Percentiles rank a stretch among this genome's conserved stretches.
phyloP scores from a whole-genome alignment of 164 flowering plant species.

The Tetracentron sinense region DNA sequence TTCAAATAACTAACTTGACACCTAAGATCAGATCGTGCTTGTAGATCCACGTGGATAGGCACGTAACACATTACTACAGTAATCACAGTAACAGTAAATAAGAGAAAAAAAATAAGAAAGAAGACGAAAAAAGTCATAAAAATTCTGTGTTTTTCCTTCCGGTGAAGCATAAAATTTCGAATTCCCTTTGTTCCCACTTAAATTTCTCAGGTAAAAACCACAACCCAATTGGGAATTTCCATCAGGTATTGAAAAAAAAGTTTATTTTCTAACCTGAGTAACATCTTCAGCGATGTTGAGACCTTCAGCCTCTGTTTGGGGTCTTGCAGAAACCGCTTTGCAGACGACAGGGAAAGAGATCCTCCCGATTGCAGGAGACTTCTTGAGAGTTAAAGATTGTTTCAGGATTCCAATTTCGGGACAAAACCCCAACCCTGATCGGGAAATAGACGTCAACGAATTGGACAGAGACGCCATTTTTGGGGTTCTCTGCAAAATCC shows the following conservation, averaged over 20 bases:
- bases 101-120: neutral
- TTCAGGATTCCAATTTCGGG: neutral
- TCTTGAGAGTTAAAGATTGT: neutral
- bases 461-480: conserved; percentile 25
- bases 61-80: no score
- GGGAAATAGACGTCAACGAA: conserved; percentile 14
- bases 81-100: no score
- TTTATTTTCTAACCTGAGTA: conserved; percentile 35
- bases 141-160: no score
- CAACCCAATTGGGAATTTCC: conserved; percentile 5
- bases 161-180: neutral
- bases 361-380: neutral
- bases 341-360: conserved; percentile 23
- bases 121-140: no score
- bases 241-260: neutral
- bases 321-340: conserved; percentile 43
- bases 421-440: conserved; percentile 8
- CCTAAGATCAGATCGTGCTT: no score
- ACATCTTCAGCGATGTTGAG: conserved; percentile 67
- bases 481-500: neutral
- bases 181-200: conserved; percentile 2
- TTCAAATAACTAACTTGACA: no score
- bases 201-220: neutral
- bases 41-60: no score
- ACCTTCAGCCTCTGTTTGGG: conserved; percentile 39